Conservation (phyloP, 805 yeast genomes). For the Groenewaldozyma salmanticensis region DNA sequence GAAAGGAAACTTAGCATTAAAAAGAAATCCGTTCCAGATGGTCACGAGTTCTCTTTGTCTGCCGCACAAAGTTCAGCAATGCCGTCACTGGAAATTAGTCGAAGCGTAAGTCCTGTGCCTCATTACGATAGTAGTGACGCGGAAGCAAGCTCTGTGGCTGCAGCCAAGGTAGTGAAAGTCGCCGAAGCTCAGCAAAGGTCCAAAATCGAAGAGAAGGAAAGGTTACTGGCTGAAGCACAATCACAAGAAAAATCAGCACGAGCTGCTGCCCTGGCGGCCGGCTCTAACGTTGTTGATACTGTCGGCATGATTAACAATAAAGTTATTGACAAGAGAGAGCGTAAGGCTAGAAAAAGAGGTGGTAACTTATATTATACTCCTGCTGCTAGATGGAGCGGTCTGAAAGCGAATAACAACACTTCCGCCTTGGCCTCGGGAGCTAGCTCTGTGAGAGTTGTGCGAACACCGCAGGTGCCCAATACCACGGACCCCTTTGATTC, state of each 20-base stretch:
- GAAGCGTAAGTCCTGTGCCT: too few relatives aligned
- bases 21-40: too few relatives aligned
- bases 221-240: not conserved
- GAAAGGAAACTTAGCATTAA: too few relatives aligned
- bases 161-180: not conserved
- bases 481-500: not conserved
- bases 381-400: constrained; percentile 12
- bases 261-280: constrained; percentile 17
- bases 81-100: too few relatives aligned
- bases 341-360: constrained; percentile 2
- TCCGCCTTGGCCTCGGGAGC: too few relatives aligned
- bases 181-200: not conserved
- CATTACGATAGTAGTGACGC: not conserved
- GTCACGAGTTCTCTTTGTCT: too few relatives aligned
- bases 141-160: not conserved
- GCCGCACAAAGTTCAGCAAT: too few relatives aligned
- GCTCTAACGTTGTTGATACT: constrained; percentile 11
- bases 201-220: not conserved
- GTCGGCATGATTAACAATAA: constrained; percentile 12
- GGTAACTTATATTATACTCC: constrained; percentile 8
- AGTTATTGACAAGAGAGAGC: constrained; percentile 3
- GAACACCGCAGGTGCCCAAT: not conserved
- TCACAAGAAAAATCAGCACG: constrained; percentile 9
- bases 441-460: too few relatives aligned
- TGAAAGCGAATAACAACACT: not conserved